Conservation (phyloP, 176 grass and related monocot genomes). For the Luzula sylvatica region DNA sequence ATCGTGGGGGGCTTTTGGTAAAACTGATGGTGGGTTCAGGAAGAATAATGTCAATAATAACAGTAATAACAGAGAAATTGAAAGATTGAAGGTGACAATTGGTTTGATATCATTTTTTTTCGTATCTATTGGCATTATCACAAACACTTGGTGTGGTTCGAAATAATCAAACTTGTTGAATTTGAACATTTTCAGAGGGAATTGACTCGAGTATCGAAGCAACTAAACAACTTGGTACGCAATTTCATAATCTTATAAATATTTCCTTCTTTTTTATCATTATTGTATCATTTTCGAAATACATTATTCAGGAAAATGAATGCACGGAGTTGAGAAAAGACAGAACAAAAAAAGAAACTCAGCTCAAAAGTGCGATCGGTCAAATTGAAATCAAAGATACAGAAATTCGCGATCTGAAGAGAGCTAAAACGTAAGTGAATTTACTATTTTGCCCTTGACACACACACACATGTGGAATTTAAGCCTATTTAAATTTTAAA, state of each 20-base stretch:
- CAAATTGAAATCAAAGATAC: constrained; percentile 46
- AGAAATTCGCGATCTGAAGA: constrained; percentile 55
- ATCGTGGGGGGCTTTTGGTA: constrained; percentile 6
- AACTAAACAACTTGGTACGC: constrained; percentile 40
- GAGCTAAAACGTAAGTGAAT: constrained; percentile 38
- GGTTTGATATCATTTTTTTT: not conserved
- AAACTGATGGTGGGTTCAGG: not conserved
- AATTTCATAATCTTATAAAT: constrained; percentile 18
- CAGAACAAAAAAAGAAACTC: constrained; percentile 41
- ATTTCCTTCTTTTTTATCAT: not conserved
- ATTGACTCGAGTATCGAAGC: constrained; percentile 26
- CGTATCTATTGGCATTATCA: not conserved
- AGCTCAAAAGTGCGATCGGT: constrained; percentile 38
- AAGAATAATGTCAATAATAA: constrained; percentile 2
- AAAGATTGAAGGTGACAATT: constrained; percentile 55
- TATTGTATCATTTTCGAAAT: not conserved
- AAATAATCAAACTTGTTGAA: not conserved
- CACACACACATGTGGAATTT: not conserved
- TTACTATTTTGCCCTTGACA: constrained; percentile 10
- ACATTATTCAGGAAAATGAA: constrained; percentile 53
- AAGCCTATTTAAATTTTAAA: not conserved
- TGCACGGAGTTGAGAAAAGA: constrained; percentile 46
- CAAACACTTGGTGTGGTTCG: not conserved
- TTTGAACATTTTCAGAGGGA: constrained; percentile 37
- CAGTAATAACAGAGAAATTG: constrained; percentile 32